These are phyloP conservation scores for Macrophomina tecta DNA, from an alignment of 2,329 filamentous ascomycete genomes.

Conservation along the genomic window DNA sequence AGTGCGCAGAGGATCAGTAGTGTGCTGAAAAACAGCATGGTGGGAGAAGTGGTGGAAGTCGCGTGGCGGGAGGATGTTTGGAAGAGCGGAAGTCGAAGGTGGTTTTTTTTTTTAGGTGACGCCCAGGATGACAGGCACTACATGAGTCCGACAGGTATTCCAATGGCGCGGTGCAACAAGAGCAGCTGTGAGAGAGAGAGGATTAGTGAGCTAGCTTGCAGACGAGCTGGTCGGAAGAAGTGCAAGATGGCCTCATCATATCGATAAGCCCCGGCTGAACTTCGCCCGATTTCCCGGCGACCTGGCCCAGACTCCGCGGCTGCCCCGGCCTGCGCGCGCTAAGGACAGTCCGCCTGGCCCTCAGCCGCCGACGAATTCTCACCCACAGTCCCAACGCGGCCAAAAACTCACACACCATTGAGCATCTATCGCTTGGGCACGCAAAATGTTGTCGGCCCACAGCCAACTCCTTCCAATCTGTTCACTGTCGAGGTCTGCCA, in stretches of 20 bases:
- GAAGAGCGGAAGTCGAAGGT: background rate
- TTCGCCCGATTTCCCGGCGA: background rate
- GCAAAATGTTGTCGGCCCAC: too few relatives aligned
- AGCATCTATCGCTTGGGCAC: too few relatives aligned
- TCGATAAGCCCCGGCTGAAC: slow-evolving; percentile 10
- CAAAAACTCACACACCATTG: background rate
- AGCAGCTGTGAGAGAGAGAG: background rate
- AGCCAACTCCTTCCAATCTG: too few relatives aligned
- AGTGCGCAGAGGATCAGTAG: slow-evolving; percentile 50
- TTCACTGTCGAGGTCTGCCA: too few relatives aligned
- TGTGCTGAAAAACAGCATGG: slow-evolving; percentile 28
- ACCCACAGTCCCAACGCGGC: background rate
- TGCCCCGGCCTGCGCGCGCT: background rate
- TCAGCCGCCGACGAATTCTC: too few relatives aligned
- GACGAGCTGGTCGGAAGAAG: slow-evolving; percentile 6
- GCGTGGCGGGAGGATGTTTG: background rate
- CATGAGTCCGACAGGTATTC: slow-evolving; percentile 7
- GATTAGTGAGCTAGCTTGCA: slow-evolving; percentile 6
- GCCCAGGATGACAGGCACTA: background rate
- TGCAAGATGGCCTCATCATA: slow-evolving; percentile 23
- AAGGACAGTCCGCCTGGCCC: too few relatives aligned
- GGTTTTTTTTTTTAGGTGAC: background rate
- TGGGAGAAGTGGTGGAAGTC: background rate
- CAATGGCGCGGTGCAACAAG: slow-evolving; percentile 7
- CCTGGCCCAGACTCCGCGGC: background rate